phyloP scores from a whole-genome alignment of 495 filamentous ascomycete genomes.

The Aspergillus homomorphus region DNA sequence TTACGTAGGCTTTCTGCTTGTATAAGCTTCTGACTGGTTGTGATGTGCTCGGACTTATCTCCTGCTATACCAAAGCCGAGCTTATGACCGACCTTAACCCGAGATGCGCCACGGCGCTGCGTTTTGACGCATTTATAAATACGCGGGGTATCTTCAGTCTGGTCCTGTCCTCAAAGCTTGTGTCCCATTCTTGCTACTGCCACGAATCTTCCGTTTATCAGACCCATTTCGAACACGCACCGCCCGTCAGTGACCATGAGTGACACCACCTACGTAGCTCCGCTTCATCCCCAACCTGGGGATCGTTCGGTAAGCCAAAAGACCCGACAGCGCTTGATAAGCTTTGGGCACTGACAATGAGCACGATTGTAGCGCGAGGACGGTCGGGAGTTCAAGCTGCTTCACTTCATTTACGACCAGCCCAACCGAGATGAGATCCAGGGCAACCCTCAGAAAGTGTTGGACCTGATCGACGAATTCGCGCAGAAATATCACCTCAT shows the following conservation, averaged over 20 bases:
- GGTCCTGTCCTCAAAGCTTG: not conserved
- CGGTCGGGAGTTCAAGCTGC: constrained; percentile 68
- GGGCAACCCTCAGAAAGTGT: constrained; percentile 59
- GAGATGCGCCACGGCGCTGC: not conserved
- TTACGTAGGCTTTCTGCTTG: not conserved
- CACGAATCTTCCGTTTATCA: not conserved
- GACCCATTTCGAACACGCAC: not conserved
- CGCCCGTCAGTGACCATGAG: not conserved
- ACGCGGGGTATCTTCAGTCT: not conserved
- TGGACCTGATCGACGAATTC: constrained; percentile 71
- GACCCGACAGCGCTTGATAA: not conserved
- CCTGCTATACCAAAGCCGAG: not conserved
- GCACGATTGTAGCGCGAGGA: constrained; percentile 45
- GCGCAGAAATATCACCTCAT: constrained; percentile 64
- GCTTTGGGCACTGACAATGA: not conserved
- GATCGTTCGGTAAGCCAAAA: not conserved
- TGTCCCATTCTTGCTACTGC: not conserved
- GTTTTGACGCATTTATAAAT: not conserved
- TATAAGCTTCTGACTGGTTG: not conserved
- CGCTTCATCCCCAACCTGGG: not conserved
- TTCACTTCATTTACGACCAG: constrained; percentile 63
- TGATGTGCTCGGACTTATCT: not conserved
- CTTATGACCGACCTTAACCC: not conserved
- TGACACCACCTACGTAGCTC: not conserved
- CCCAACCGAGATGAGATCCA: constrained; percentile 57